Conservation (phyloP, 2,329 filamentous ascomycete genomes). For the Diaporthe aspalathi region DNA sequence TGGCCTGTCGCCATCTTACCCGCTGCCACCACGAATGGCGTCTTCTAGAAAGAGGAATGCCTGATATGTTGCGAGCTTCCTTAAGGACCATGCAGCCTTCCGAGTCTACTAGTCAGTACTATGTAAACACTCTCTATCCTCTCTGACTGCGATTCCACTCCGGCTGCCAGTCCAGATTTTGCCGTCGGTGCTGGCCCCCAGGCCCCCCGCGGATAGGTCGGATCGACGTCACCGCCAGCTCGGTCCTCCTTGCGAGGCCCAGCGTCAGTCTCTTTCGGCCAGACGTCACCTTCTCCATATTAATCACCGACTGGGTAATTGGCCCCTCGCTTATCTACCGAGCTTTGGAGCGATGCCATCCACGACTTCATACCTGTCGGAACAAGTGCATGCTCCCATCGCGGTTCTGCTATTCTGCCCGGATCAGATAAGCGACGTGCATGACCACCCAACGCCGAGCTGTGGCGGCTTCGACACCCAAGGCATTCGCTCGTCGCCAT, state of each 20-base stretch:
- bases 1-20: conserved; percentile 14
- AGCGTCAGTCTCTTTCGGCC: conserved; percentile 9
- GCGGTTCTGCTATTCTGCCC: no score
- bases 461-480: no score
- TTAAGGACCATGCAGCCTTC: no score
- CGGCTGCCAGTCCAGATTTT: not conserved
- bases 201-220: conserved; percentile 23
- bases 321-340: conserved; percentile 20
- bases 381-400: no score
- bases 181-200: not conserved
- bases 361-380: not conserved
- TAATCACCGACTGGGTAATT: conserved; percentile 18
- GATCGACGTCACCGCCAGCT: conserved; percentile 33
- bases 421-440: not conserved
- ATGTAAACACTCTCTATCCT: not conserved
- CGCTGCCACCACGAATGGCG: conserved; percentile 18
- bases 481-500: no score
- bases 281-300: conserved; percentile 26
- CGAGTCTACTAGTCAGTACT: no score
- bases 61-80: not conserved
- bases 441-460: no score
- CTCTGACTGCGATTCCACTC: no score
- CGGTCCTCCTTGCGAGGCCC: not conserved
- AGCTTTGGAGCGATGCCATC: conserved; percentile 27
- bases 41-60: not conserved